Percentiles rank a stretch among this genome's conserved stretches.
Evolutionary conservation across 1,284 basidiomycete species (phyloP).

Genomic region (Paramarasmius palmivorus): DNA sequence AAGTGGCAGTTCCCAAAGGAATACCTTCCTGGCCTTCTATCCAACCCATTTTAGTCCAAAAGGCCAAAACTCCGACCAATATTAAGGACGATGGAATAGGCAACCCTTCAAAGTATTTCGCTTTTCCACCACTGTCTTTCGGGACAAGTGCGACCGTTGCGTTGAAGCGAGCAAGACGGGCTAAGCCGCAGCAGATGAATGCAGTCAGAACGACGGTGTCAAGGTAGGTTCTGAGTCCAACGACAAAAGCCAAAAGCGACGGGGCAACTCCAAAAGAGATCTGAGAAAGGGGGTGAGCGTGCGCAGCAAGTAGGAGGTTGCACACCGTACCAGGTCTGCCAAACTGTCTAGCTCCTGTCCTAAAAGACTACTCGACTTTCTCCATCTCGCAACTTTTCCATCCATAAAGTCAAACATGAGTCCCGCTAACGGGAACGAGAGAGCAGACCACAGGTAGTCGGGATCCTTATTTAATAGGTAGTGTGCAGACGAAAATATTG

Average conservation of each 20-base stretch:
- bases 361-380: slow-evolving; percentile 93
- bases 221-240: slow-evolving; percentile 88
- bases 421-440: slow-evolving; percentile 90
- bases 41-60: slow-evolving; percentile 84
- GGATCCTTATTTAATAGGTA: slow-evolving; percentile 86
- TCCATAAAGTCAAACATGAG: slow-evolving; percentile 98
- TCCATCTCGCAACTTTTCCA: slow-evolving; percentile 97
- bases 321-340: slow-evolving; percentile 82
- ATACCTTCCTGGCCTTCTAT: slow-evolving; percentile 76
- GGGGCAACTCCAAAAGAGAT: slow-evolving; percentile 98
- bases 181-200: slow-evolving; percentile 96
- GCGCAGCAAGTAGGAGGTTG: slow-evolving; percentile 8
- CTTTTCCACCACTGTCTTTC: slow-evolving; percentile 85
- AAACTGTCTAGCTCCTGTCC: slow-evolving; percentile 98
- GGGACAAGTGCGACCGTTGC: slow-evolving; percentile 96
- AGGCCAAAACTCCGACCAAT: slow-evolving; percentile 81
- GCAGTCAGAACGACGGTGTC: slow-evolving; percentile 86
- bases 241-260: slow-evolving; percentile 86
- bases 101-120: slow-evolving; percentile 95
- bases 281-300: slow-evolving; percentile 38
- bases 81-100: slow-evolving; percentile 92
- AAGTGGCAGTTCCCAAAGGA: slow-evolving; percentile 70
- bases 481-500: slow-evolving; percentile 89
- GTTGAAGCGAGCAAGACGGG: slow-evolving; percentile 96
- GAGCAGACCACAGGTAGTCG: slow-evolving; percentile 82